A percentile compares a stretch with the other conserved stretches of the same genome.
phyloP scores from a whole-genome alignment of 768 basidiomycete species.

The Fomitopsis pulvina region DNA sequence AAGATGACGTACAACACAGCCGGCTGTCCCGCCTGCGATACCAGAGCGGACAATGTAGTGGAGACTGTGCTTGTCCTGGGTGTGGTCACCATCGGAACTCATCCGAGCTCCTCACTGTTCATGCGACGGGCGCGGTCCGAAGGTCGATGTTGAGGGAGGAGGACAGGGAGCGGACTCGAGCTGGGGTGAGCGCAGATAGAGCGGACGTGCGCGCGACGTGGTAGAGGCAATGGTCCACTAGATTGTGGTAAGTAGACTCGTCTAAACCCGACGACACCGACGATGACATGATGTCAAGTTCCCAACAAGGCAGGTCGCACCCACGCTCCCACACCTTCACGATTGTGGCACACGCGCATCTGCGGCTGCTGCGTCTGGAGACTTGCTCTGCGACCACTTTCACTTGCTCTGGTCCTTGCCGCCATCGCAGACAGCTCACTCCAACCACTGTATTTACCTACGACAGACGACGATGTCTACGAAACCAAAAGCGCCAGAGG shows the following conservation, averaged over 20 bases:
- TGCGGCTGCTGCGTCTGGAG: too few relatives aligned
- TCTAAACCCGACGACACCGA: too few relatives aligned
- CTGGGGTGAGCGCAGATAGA: neutral
- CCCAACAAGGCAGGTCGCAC: neutral
- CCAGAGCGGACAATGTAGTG: slow-evolving; percentile 58
- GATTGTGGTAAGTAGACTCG: too few relatives aligned
- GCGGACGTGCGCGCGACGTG: neutral
- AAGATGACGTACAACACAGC: slow-evolving; percentile 70
- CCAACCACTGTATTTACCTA: too few relatives aligned
- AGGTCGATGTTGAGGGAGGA: neutral
- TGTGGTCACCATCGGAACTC: slow-evolving; percentile 46
- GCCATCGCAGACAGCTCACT: too few relatives aligned
- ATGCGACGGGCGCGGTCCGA: neutral
- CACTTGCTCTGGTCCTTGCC: too few relatives aligned
- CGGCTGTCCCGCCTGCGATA: slow-evolving; percentile 89
- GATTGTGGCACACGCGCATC: too few relatives aligned
- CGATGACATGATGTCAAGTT: too few relatives aligned
- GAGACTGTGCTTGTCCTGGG: slow-evolving; percentile 21
- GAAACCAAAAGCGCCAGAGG: slow-evolving; percentile 20
- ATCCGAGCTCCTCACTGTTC: slow-evolving; percentile 31
- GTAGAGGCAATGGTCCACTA: too few relatives aligned
- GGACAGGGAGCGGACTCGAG: too few relatives aligned
- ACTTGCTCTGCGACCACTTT: too few relatives aligned
- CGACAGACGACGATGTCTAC: slow-evolving; percentile 13
- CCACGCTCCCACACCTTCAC: neutral